A percentile compares a stretch with the other conserved stretches of the same genome.
These are phyloP conservation scores for Helminthosporium solani DNA, from an alignment of 2,329 filamentous ascomycete genomes.

Conservation along the genomic window DNA sequence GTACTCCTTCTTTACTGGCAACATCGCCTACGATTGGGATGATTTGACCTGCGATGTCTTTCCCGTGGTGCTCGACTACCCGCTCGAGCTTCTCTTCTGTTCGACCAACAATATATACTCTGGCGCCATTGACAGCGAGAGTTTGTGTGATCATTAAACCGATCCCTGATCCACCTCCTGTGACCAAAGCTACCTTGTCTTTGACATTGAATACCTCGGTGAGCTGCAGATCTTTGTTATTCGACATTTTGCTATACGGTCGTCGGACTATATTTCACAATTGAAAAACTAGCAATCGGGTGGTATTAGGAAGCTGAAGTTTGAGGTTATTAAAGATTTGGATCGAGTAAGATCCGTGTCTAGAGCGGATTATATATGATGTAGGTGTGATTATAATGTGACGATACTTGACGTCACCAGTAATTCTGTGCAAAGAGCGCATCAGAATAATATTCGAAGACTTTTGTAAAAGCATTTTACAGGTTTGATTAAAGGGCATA, in stretches of 20 bases:
- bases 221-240: constrained; percentile 38
- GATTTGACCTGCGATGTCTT: constrained; percentile 49
- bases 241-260: constrained; percentile 32
- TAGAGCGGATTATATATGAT: neutral
- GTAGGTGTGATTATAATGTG: neutral
- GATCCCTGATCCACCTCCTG: constrained; percentile 50
- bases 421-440: neutral
- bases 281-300: constrained; percentile 9
- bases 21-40: constrained; percentile 50
- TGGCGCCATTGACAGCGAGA: constrained; percentile 49
- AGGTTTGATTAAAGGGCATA: neutral
- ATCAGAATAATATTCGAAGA: neutral
- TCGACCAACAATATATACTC: constrained; percentile 52
- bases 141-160: constrained; percentile 51
- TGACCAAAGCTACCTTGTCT: constrained; percentile 45
- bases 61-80: constrained; percentile 47
- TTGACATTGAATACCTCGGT: constrained; percentile 41
- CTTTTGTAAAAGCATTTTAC: neutral
- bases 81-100: constrained; percentile 51
- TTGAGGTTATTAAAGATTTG: constrained; percentile 4
- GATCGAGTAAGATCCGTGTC: neutral
- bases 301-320: constrained; percentile 3
- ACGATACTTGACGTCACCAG: constrained; percentile 7
- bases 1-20: constrained; percentile 47
- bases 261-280: constrained; percentile 15